Percentiles rank a stretch among this genome's conserved stretches.
Conservation (phyloP, 2,329 filamentous ascomycete species). For the Nigrograna mackinnonii region DNA sequence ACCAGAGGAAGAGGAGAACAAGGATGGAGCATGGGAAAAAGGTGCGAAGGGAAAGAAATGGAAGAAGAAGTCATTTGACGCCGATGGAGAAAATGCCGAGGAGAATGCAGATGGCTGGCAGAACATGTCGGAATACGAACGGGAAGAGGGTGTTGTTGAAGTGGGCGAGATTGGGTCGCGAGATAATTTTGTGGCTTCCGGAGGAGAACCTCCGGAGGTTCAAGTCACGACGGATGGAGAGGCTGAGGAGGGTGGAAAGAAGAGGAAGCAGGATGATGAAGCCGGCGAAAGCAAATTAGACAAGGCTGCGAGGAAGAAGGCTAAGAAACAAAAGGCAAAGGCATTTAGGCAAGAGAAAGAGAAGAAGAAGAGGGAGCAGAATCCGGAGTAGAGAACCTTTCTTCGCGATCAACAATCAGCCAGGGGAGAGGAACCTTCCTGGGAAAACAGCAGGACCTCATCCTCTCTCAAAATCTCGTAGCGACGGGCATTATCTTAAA, state of each 20-base stretch:
- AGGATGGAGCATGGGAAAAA: not conserved
- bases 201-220: constrained; percentile 30
- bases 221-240: constrained; percentile 18
- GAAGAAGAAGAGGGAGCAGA: constrained; percentile 30
- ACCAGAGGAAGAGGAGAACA: constrained; percentile 30
- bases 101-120: constrained; percentile 36
- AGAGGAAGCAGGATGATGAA: constrained; percentile 31
- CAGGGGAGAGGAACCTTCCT: too few relatives aligned
- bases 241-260: constrained; percentile 1
- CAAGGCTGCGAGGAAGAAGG: constrained; percentile 65
- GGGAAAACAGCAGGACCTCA: too few relatives aligned
- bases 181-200: constrained; percentile 30
- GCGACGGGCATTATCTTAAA: too few relatives aligned
- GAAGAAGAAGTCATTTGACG: constrained; percentile 3
- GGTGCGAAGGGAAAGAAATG: not conserved
- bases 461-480: too few relatives aligned
- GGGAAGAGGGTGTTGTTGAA: constrained; percentile 42
- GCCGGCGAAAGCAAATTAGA: constrained; percentile 45
- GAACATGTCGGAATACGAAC: constrained; percentile 49
- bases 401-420: too few relatives aligned
- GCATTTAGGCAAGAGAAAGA: constrained; percentile 38
- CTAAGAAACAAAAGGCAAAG: constrained; percentile 40
- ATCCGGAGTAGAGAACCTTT: too few relatives aligned
- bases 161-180: constrained; percentile 46
- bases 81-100: constrained; percentile 6